phyloP scores from a whole-genome alignment of 2,329 filamentous ascomycete genomes.

The Aspergillus sp. region DNA sequence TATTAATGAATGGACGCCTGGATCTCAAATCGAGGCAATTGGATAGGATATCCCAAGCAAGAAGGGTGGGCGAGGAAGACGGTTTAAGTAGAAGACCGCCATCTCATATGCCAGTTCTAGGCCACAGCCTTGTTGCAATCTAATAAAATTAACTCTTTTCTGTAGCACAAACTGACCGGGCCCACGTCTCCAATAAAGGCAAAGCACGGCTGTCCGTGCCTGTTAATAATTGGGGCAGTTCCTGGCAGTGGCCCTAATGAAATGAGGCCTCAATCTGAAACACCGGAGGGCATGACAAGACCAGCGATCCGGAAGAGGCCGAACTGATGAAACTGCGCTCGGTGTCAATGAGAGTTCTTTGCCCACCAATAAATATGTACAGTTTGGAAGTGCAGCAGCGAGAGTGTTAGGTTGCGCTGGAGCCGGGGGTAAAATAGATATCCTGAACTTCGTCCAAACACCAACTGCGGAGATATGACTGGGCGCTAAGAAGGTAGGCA shows the following conservation, averaged over 20 bases:
- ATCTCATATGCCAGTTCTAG: not conserved
- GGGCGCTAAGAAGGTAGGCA: too few species aligned
- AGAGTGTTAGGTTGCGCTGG: too few species aligned
- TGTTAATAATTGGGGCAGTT: slow-evolving; percentile 7
- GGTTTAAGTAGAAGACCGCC: not conserved
- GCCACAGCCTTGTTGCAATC: slow-evolving; percentile 12
- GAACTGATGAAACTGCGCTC: not conserved
- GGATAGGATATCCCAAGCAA: not conserved
- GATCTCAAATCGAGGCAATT: slow-evolving; percentile 26
- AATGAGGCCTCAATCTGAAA: slow-evolving; percentile 30
- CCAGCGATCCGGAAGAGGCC: slow-evolving; percentile 7
- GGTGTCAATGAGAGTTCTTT: too few species aligned
- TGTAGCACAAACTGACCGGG: too few species aligned
- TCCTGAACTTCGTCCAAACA: too few species aligned
- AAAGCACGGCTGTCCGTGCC: not conserved
- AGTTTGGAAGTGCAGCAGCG: too few species aligned
- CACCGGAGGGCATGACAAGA: slow-evolving; percentile 15
- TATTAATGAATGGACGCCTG: slow-evolving; percentile 30
- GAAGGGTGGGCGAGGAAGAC: not conserved
- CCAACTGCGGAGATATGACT: too few species aligned
- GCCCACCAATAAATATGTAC: too few species aligned
- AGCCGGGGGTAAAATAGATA: too few species aligned
- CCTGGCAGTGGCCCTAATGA: slow-evolving; percentile 9
- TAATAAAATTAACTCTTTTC: slow-evolving; percentile 16
- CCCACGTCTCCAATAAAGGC: not conserved